Base-by-base conservation (phyloP, 2,329 filamentous ascomycete genomes). In the Aspergillus sp. region DNA sequence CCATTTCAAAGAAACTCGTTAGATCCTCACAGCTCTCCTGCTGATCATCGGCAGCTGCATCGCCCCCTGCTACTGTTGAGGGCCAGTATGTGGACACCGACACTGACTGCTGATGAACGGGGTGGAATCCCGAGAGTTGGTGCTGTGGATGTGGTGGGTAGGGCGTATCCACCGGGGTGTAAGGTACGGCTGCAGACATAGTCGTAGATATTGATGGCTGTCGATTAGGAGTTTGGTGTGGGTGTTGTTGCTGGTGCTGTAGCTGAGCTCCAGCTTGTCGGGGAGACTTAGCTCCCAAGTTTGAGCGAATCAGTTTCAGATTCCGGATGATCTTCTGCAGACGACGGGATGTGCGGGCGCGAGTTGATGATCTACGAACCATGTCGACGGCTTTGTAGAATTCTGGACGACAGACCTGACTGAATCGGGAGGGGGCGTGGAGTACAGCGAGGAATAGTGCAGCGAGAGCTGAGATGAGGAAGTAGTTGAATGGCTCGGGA, bases 1-100 rank as follows among this genome's bases (percentile, higher is more conserved):
- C 85, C 56, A 85, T 82, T 66, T 87, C 85, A 61, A 88, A 88
- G 62, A 87, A 75, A 61, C 79, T 86, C 5, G 84, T 87, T 47
- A 88, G 69, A 65, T 88, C 85, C 60, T 84, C 74, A 38, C 77
- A 76, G 23, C 62, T 66, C 28, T 72, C 71, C 0, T 66, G 57
- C 1, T 36, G 32, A 36, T 36, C 32, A 23, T 69, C 63, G 0
- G 54, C 30, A 6, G 61, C 62, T 3, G 23, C 45, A 10, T 30
- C 12, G 10, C 28, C 28, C 1, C 28, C 28, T 30, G 28, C 28
- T 10, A 10, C 10, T 30, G 59, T 59, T 21, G 39, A 55, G 8
- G 41, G 41, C 41, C 41, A 45, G 41, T 21, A 45, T 0, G 28
- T 30, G 8, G 38, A 45, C 9, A 19, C 12, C 8, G 28, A 41